Evolutionary conservation across 768 basidiomycete genomes (phyloP).

Genomic region (Clavaria fumosa): DNA sequence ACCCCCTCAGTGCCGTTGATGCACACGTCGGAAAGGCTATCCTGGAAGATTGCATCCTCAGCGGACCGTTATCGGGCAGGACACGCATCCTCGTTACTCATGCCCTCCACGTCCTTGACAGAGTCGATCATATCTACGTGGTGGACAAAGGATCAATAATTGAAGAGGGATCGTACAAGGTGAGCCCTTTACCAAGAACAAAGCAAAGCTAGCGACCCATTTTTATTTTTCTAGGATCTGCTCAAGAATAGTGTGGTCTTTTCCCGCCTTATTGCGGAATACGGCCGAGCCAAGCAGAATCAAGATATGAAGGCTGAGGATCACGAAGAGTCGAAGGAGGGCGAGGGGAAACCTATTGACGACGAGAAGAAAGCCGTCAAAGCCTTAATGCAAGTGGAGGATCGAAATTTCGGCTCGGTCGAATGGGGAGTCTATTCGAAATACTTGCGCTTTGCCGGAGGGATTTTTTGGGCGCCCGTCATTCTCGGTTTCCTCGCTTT

Average conservation of each 20-base stretch:
- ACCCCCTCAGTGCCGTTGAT: constrained; percentile 69
- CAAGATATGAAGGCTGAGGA: too few species aligned
- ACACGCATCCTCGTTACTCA: constrained; percentile 52
- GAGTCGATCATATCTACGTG: constrained; percentile 48
- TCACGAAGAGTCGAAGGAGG: constrained; percentile 21
- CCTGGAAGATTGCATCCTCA: constrained; percentile 42
- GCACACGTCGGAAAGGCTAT: constrained; percentile 58
- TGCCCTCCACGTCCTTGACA: constrained; percentile 40
- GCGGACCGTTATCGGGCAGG: constrained; percentile 33
- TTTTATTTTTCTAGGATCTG: constrained; percentile 23
- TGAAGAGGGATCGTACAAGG: constrained; percentile 47
- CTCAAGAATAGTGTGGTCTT: constrained; percentile 29
- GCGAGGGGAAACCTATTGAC: constrained; percentile 7
- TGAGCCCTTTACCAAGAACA: too few species aligned
- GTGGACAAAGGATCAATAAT: constrained; percentile 42
- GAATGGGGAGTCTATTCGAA: constrained; percentile 31
- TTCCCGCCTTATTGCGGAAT: constrained; percentile 38
- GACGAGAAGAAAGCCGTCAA: constrained; percentile 16
- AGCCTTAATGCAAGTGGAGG: constrained; percentile 38
- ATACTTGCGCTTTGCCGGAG: constrained; percentile 34
- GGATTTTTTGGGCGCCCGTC: constrained; percentile 31
- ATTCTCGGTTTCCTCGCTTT: constrained; percentile 30
- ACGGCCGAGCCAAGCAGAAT: too few species aligned
- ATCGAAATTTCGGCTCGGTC: constrained; percentile 39
- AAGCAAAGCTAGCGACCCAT: too few species aligned